Evolutionary conservation across 2,329 filamentous ascomycete species (phyloP).

Genomic region (Epichloe aotearoae): DNA sequence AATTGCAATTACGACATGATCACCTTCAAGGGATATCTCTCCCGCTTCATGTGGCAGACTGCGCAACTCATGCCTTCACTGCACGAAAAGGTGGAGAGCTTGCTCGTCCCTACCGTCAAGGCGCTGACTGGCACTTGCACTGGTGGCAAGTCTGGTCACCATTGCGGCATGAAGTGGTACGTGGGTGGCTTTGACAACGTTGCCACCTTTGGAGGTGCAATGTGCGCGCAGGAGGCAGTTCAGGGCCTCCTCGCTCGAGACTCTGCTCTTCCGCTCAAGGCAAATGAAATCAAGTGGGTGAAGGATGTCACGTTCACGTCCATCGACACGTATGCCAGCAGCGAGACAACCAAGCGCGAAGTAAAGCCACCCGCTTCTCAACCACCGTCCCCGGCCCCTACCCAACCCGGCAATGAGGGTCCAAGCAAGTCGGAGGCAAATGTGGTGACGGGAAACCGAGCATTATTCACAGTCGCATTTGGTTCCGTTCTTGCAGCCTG

Average conservation of each 20-base stretch:
- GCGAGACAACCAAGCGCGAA: slow-evolving; percentile 5
- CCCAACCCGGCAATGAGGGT: not conserved
- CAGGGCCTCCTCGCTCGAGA: slow-evolving; percentile 41
- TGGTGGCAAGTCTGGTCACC: slow-evolving; percentile 35
- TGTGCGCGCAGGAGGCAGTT: slow-evolving; percentile 50
- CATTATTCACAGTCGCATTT: not conserved
- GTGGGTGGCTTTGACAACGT: slow-evolving; percentile 40
- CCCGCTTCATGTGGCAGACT: slow-evolving; percentile 50
- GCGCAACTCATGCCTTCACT: slow-evolving; percentile 44
- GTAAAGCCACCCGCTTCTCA: not conserved
- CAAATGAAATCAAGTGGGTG: slow-evolving; percentile 29
- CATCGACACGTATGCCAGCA: slow-evolving; percentile 8
- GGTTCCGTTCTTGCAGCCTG: not conserved
- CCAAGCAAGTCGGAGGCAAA: slow-evolving; percentile 1
- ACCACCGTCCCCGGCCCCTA: not conserved
- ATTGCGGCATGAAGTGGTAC: slow-evolving; percentile 53
- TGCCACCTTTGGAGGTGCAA: slow-evolving; percentile 47
- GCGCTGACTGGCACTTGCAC: slow-evolving; percentile 45
- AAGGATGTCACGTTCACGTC: slow-evolving; percentile 9
- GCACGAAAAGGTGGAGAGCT: slow-evolving; percentile 28
- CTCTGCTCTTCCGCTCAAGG: slow-evolving; percentile 31
- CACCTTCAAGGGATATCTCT: slow-evolving; percentile 55
- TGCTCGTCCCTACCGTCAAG: slow-evolving; percentile 37
- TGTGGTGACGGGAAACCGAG: not conserved
- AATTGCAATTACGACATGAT: slow-evolving; percentile 51